Evolutionary conservation across 305 asterid genomes (phyloP).

Genomic region (Fraxinus sp.): DNA sequence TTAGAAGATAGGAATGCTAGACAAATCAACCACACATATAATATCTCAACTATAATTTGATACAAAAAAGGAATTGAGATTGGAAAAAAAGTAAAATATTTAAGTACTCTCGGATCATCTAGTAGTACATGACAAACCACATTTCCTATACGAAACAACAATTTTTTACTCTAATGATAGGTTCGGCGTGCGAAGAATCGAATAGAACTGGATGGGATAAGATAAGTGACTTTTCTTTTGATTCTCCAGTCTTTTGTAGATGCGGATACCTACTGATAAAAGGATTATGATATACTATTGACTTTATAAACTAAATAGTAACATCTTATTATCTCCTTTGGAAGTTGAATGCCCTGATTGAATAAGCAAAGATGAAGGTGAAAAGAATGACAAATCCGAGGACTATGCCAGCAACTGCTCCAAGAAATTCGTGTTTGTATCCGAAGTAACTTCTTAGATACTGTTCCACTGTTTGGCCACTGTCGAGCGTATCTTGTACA

Average conservation of each 20-base stretch:
- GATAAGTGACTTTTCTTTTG: background rate
- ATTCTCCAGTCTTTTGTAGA: background rate
- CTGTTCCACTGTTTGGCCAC: slow-evolving; percentile 21
- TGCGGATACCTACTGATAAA: background rate
- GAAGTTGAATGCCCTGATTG: slow-evolving; percentile 30
- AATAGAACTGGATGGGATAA: background rate
- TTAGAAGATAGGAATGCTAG: background rate
- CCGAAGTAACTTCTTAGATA: slow-evolving; percentile 23
- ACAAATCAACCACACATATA: background rate
- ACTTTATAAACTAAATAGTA: background rate
- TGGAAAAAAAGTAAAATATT: background rate
- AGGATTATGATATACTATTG: background rate
- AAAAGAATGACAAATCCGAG: slow-evolving; percentile 30
- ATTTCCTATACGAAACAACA: background rate
- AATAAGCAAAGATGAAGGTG: slow-evolving; percentile 33
- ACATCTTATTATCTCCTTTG: slow-evolving; percentile 25
- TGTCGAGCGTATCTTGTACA: slow-evolving; percentile 5
- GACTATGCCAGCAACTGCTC: slow-evolving; percentile 24
- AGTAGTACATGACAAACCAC: background rate
- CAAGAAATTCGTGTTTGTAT: slow-evolving; percentile 26
- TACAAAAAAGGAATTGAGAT: background rate
- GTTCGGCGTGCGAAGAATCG: background rate
- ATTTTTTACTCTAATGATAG: background rate
- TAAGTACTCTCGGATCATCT: background rate
- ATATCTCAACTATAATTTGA: background rate